These are phyloP conservation scores for Singerocomus inundabilis DNA, from an alignment of 1,284 basidiomycete genomes.

Conservation along the genomic window DNA sequence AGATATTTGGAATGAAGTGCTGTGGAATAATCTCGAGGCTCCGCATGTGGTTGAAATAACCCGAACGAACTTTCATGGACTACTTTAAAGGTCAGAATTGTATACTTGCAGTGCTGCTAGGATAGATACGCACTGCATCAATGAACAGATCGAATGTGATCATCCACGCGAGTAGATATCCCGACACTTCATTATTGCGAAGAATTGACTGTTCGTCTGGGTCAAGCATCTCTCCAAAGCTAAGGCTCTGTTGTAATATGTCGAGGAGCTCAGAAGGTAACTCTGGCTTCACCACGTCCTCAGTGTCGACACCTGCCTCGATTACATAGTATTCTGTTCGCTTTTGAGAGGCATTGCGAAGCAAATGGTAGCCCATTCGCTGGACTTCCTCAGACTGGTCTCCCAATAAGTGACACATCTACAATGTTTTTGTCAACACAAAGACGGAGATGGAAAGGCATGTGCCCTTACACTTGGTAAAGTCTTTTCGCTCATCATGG, in stretches of 20 bases:
- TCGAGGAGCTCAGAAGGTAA: slow-evolving; percentile 68
- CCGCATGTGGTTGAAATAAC: slow-evolving; percentile 86
- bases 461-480: slow-evolving; percentile 52
- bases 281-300: slow-evolving; percentile 46
- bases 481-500: slow-evolving; percentile 63
- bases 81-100: slow-evolving; percentile 32
- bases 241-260: slow-evolving; percentile 53
- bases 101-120: background rate
- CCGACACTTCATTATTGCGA: slow-evolving; percentile 42
- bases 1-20: slow-evolving; percentile 74
- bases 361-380: slow-evolving; percentile 67
- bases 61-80: slow-evolving; percentile 78
- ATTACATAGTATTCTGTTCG: slow-evolving; percentile 80
- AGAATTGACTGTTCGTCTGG: slow-evolving; percentile 28
- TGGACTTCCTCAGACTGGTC: slow-evolving; percentile 68
- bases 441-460: background rate
- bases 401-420: slow-evolving; percentile 77
- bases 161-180: slow-evolving; percentile 88
- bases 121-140: slow-evolving; percentile 63
- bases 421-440: background rate
- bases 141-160: slow-evolving; percentile 84
- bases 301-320: slow-evolving; percentile 76
- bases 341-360: slow-evolving; percentile 62
- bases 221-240: slow-evolving; percentile 40
- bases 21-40: slow-evolving; percentile 61